A percentile compares a stretch with the other conserved stretches of the same genome.
phyloP scores from a whole-genome alignment of 495 filamentous ascomycete species.

The Penicillium salamii region DNA sequence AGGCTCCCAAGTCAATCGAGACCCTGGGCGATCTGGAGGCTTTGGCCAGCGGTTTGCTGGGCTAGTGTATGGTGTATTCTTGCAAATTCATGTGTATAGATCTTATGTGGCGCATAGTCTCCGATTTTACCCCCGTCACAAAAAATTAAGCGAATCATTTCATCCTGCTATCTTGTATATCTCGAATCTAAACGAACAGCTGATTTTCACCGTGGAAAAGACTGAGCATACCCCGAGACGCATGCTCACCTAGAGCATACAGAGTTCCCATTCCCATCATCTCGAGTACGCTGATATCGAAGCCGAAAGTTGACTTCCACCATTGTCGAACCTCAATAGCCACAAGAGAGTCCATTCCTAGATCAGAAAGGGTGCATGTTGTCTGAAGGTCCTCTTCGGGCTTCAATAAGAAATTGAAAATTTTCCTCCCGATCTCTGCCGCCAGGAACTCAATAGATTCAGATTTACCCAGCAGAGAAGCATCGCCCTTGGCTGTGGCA shows the following conservation, averaged over 20 bases:
- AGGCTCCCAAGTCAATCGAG: constrained; percentile 57
- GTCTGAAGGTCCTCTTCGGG: constrained; percentile 29
- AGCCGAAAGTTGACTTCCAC: constrained; percentile 28
- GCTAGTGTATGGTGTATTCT: constrained; percentile 24
- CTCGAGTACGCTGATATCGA: constrained; percentile 47
- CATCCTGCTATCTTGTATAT: too few species aligned
- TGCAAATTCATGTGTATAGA: constrained; percentile 7
- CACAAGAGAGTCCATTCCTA: constrained; percentile 47
- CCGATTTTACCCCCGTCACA: too few species aligned
- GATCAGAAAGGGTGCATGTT: constrained; percentile 27
- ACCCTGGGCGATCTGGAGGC: constrained; percentile 89
- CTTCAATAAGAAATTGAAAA: constrained; percentile 27
- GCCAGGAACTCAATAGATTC: constrained; percentile 34
- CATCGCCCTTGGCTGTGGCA: constrained; percentile 2
- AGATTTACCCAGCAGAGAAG: background rate
- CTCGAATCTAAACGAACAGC: too few species aligned
- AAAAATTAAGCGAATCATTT: too few species aligned
- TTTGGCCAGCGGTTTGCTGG: constrained; percentile 78
- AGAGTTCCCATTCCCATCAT: constrained; percentile 52
- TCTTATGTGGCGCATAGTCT: constrained; percentile 8
- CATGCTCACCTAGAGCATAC: background rate
- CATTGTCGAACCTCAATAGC: constrained; percentile 44
- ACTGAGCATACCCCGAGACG: background rate
- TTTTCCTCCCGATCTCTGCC: constrained; percentile 43
- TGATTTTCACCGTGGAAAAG: background rate